Percentiles rank a stretch among this genome's conserved stretches.
These are phyloP conservation scores for Salix dunnii DNA, from an alignment of 345 rosid species.

Conservation along the genomic window DNA sequence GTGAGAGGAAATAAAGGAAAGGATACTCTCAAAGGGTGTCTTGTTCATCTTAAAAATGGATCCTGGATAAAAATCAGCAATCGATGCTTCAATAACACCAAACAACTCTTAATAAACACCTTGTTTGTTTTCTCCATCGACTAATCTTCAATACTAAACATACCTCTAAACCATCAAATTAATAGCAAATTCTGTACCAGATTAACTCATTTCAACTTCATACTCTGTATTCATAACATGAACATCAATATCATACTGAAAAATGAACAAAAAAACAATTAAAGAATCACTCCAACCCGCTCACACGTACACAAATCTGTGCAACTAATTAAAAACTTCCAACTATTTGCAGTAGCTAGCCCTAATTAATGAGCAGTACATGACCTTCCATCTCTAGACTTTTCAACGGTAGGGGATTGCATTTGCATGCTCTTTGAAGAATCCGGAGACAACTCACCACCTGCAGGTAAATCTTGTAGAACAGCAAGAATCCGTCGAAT, in stretches of 20 bases:
- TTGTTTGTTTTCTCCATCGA: neutral
- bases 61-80: too few relatives aligned
- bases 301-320: neutral
- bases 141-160: neutral
- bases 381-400: neutral
- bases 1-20: too few relatives aligned
- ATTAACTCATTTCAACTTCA: neutral
- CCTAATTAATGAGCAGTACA: neutral
- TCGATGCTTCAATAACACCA: too few relatives aligned
- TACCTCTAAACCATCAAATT: neutral
- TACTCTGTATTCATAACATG: neutral
- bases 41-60: too few relatives aligned
- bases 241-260: neutral
- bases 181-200: neutral
- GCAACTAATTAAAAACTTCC: neutral
- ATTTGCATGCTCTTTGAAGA: neutral
- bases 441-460: conserved; percentile 10
- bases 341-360: neutral
- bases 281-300: neutral
- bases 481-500: conserved; percentile 44
- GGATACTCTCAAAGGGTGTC: too few relatives aligned
- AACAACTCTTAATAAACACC: too few relatives aligned
- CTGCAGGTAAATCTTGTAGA: conserved; percentile 41
- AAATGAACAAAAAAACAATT: neutral
- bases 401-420: neutral